Base-by-base conservation (phyloP, 2,329 filamentous ascomycete genomes). In the Alternaria brassicae region DNA sequence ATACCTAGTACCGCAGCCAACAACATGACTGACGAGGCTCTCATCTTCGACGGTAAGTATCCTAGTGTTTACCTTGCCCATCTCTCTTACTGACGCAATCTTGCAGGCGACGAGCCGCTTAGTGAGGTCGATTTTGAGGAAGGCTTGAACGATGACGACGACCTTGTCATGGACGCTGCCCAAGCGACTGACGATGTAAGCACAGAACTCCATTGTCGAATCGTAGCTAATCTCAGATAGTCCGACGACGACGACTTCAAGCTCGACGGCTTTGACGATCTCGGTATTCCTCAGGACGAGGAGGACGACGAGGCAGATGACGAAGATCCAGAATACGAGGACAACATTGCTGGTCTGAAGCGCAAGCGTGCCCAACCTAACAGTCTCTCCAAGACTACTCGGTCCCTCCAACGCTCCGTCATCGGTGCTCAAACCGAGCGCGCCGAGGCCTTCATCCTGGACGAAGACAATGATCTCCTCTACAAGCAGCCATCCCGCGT, bases 371-470 rank as follows among this genome's bases (percentile, higher is more conserved):
- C 58, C 12, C 52, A 53, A 8, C 58, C 57, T 7, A 58, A 48
- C 0, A 59, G 60, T 53, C 9, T 7, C 55, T 40, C 60, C 7
- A 56, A 27, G 40, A 58, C 25, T 8, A 19, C 27, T 37, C 50
- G 37, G 19, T 34, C 53, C 3, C 59, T 59, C 15, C 53, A 63
- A 60, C 60, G 58, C 15, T 60, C 67, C 15, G 48, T 56, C 7
- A 37, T 53, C 6, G 63, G 67, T 28, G 56, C 57, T 30, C 53
- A 63, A 19, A 37, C 47, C 21, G 59, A 64, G 15, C 56, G 64
- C 17, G 55, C 45, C n/a, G 62, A 71, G 4, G 50, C 61, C 10
- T 72, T 73, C 56, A 60, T 71, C 17, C 56, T 74, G 8, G 58
- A 69, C 3, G 71, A 76, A 19, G 62, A 62, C 10, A 49, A 60